Conservation (phyloP, 2,329 filamentous ascomycete species). For the Trichoderma cornu-damae region DNA sequence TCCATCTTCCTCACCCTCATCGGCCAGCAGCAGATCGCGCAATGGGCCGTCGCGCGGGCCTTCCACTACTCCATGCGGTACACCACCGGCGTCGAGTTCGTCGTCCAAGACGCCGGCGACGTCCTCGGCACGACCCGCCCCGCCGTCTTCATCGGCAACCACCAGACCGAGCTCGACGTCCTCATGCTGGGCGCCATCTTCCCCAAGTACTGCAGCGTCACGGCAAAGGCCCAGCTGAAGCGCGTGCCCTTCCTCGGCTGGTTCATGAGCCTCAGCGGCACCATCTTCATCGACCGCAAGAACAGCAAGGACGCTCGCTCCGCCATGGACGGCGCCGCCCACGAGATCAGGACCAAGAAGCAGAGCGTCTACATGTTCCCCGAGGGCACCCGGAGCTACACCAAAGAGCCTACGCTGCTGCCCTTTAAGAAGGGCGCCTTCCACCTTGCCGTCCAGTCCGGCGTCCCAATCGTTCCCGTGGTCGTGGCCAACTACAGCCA, state of each 20-base stretch:
- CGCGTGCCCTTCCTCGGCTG: slow-evolving; percentile 80
- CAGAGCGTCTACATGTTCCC: slow-evolving; percentile 84
- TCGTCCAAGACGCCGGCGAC: slow-evolving; percentile 61
- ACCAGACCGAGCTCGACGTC: slow-evolving; percentile 94
- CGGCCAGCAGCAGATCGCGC: slow-evolving; percentile 70
- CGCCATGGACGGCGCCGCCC: slow-evolving; percentile 77
- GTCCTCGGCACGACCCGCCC: slow-evolving; percentile 64
- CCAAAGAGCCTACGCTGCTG: slow-evolving; percentile 71
- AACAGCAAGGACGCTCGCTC: slow-evolving; percentile 77
- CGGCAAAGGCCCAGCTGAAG: slow-evolving; percentile 81
- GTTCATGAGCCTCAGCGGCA: slow-evolving; percentile 86
- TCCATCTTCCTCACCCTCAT: slow-evolving; percentile 65
- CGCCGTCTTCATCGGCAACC: slow-evolving; percentile 88
- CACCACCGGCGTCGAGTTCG: slow-evolving; percentile 73
- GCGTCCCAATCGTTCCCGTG: slow-evolving; percentile 86
- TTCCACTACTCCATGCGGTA: slow-evolving; percentile 77
- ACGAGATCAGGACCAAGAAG: slow-evolving; percentile 65
- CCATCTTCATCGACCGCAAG: slow-evolving; percentile 90
- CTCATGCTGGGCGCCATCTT: slow-evolving; percentile 86
- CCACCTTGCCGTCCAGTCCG: slow-evolving; percentile 88
- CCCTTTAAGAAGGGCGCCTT: slow-evolving; percentile 99
- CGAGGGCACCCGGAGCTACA: slow-evolving; percentile 90
- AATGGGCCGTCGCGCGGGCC: slow-evolving; percentile 75
- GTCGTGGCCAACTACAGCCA: slow-evolving; percentile 76
- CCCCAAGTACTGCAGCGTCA: slow-evolving; percentile 86